Evolutionary conservation across 345 rosid genomes (phyloP).

Genomic region (Populus deltoides): DNA sequence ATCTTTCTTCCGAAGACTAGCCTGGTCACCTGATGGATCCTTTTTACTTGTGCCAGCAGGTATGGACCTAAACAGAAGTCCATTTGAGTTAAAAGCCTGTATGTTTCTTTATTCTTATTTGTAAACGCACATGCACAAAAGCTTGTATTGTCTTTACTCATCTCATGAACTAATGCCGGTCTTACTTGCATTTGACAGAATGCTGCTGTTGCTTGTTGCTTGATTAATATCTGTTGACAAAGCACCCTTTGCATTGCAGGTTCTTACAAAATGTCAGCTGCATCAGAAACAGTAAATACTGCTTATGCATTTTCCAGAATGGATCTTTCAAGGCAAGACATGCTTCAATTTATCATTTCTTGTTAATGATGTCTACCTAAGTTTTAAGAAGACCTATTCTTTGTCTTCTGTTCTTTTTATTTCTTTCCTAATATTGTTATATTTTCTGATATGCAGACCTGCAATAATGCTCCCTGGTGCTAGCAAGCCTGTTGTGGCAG

Average conservation of each 20-base stretch:
- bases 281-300: slow-evolving; percentile 66
- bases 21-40: slow-evolving; percentile 99
- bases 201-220: too few species aligned
- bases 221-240: background rate
- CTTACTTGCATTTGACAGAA: too few species aligned
- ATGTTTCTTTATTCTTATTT: background rate
- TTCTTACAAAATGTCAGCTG: slow-evolving; percentile 56
- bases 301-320: slow-evolving; percentile 80
- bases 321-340: slow-evolving; percentile 78
- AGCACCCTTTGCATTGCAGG: slow-evolving; percentile 45
- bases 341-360: background rate
- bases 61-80: slow-evolving; percentile 19
- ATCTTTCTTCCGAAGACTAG: slow-evolving; percentile 92
- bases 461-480: slow-evolving; percentile 85
- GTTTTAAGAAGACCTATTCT: background rate
- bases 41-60: slow-evolving; percentile 93
- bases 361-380: background rate
- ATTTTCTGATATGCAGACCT: slow-evolving; percentile 51
- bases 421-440: background rate
- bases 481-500: slow-evolving; percentile 84
- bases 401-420: slow-evolving; percentile 2
- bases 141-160: too few species aligned
- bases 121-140: background rate
- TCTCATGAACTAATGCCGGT: background rate
- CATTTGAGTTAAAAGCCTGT: background rate